A percentile compares a stretch with the other conserved stretches of the same genome.
These are phyloP conservation scores for Prunus salicina DNA, from an alignment of 306 rosid species.

Conservation along the genomic window DNA sequence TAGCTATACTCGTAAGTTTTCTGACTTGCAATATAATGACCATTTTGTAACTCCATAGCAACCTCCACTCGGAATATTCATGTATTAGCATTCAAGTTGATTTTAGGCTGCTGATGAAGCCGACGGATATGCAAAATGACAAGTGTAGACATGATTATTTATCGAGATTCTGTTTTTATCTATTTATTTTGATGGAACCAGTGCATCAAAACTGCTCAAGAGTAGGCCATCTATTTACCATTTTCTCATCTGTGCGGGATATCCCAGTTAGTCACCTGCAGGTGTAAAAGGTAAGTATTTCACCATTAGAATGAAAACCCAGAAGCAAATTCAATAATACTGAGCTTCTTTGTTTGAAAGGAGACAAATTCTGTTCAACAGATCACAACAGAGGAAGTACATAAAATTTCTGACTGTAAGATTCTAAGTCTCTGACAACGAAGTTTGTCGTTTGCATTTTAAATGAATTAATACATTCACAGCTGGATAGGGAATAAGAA, in stretches of 20 bases:
- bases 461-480: slow-evolving; percentile 2
- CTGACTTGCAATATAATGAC: too few species aligned
- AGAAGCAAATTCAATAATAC: slow-evolving; percentile 2
- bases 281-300: not conserved
- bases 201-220: not conserved
- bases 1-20: too few species aligned
- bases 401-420: slow-evolving; percentile 1
- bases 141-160: not conserved
- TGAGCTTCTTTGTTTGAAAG: slow-evolving; percentile 5
- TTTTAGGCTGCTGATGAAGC: not conserved
- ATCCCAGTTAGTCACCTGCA: too few species aligned
- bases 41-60: too few species aligned
- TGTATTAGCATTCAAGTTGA: not conserved
- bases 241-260: not conserved
- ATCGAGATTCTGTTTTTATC: not conserved
- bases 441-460: not conserved
- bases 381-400: not conserved
- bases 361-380: not conserved
- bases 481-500: slow-evolving; percentile 5
- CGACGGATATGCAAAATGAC: not conserved
- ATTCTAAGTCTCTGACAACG: not conserved
- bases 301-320: not conserved
- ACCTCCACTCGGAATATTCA: too few species aligned
- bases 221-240: not conserved
- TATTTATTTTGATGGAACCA: not conserved